Base-by-base conservation (phyloP, 1,284 basidiomycete species). In the Apiotrichum gamsii region DNA sequence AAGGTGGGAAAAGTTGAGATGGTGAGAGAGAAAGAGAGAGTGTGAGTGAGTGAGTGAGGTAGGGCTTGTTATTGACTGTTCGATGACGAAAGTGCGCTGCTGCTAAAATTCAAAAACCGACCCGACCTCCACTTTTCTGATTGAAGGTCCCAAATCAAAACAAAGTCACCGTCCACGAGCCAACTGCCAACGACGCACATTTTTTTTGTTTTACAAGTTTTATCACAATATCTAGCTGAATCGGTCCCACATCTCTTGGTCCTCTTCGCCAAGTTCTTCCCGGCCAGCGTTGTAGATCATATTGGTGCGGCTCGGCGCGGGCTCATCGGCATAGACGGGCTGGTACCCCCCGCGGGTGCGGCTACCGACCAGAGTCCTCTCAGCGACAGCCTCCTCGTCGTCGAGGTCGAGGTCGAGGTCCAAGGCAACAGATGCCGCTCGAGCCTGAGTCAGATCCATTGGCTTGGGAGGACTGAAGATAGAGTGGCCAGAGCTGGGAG, bases 401-500 rank as follows among this genome's bases (percentile, higher is more conserved):
- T 60, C 84, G 74, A 67, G 80, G 79, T 61, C 85, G 75, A 67
- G 81, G 73, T 70, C 86, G 74, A 60, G 82, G 78, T 61, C 83
- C 74, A 69, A 82, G 76, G 70, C 73, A 41, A 70, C 60, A 4
- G 64, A 66, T 31, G 72, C 73, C 2, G 67, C 58, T 3, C 72
- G 65, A 0, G 75, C 76, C 45, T 73, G 69, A 10, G 67, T 69
- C n/a, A 95, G 83, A 67, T 95, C 90, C 62, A 96, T 95, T 0
- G 89, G 88, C 61, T 85, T 89, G 8, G 91, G 90, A 39, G 84
- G 82, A 19, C 88, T 83, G 70, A 95, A 89, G 60, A 95, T 87
- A 1, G 90, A 93, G 62, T 93, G 89, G 0, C 91, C 91, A 43
- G 90, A 94, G 73, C 90, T 91, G 46, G 5, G 15, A n/a, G n/a